These are phyloP conservation scores for Cnidoscolus chayamansa DNA, from an alignment of 441 rosid species.

Conservation along the genomic window DNA sequence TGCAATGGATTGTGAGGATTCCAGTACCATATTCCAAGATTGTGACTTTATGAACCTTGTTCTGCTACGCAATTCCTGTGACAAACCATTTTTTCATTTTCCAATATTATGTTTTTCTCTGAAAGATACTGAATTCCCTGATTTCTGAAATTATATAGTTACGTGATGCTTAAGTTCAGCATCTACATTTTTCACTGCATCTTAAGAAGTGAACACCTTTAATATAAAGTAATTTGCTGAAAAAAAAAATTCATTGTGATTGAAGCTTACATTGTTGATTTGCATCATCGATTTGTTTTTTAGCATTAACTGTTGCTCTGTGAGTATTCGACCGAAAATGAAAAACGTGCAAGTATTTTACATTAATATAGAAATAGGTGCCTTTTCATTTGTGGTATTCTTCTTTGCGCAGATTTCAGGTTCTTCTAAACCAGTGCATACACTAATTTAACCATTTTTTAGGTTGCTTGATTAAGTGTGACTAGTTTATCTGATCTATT, in stretches of 20 bases:
- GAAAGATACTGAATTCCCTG: neutral
- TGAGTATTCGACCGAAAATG: neutral
- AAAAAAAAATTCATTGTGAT: neutral
- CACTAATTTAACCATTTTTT: neutral
- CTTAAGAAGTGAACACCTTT: neutral
- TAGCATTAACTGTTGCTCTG: neutral
- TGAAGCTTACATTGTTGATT: neutral
- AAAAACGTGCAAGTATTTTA: neutral
- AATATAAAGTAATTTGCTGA: neutral
- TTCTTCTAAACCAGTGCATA: neutral
- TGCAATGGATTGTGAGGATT: too few relatives aligned
- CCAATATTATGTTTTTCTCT: neutral
- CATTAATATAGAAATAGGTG: neutral
- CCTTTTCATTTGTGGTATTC: neutral
- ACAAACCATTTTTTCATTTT: neutral
- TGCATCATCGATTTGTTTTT: neutral
- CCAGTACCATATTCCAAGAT: neutral
- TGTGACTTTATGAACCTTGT: neutral
- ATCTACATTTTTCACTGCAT: neutral
- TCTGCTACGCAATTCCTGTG: too few relatives aligned
- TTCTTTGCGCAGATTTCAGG: neutral
- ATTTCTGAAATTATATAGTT: too few relatives aligned
- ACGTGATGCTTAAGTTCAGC: neutral
- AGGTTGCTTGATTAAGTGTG: neutral
- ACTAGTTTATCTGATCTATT: neutral